phyloP scores from a whole-genome alignment of 352 stramenopile species.

The Elongisporangium undulatum region DNA sequence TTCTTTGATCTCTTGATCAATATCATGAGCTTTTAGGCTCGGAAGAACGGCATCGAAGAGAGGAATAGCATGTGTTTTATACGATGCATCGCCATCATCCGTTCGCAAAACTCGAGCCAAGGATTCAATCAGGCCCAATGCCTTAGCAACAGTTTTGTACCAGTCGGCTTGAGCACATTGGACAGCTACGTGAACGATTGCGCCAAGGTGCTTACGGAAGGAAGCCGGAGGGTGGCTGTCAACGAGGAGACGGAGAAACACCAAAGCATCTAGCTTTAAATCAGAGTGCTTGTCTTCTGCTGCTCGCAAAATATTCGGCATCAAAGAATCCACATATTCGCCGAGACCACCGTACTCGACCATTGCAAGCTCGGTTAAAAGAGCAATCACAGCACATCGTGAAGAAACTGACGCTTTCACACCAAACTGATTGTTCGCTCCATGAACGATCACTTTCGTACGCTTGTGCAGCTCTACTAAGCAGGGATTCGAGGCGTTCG shows the following conservation, averaged over 20 bases:
- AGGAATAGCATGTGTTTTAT: slow-evolving; percentile 60
- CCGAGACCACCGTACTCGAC: slow-evolving; percentile 72
- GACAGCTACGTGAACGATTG: slow-evolving; percentile 87
- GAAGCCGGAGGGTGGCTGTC: slow-evolving; percentile 81
- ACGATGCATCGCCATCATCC: slow-evolving; percentile 21
- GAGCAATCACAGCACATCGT: slow-evolving; percentile 75
- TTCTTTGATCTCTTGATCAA: slow-evolving; percentile 99
- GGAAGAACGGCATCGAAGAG: slow-evolving; percentile 93
- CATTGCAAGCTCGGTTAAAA: slow-evolving; percentile 82
- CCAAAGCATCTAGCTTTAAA: slow-evolving; percentile 94
- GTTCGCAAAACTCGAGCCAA: slow-evolving; percentile 83
- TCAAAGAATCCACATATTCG: slow-evolving; percentile 61
- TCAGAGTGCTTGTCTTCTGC: slow-evolving; percentile 91
- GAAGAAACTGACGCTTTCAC: slow-evolving; percentile 72
- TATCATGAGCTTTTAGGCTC: slow-evolving; percentile 94
- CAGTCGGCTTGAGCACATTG: slow-evolving; percentile 93
- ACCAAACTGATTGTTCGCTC: slow-evolving; percentile 79
- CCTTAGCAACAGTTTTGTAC: slow-evolving; percentile 98
- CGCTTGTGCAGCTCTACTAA: slow-evolving; percentile 53
- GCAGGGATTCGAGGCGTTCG: slow-evolving; percentile 30
- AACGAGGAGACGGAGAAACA: slow-evolving; percentile 92
- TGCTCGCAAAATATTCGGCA: slow-evolving; percentile 83
- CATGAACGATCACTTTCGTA: slow-evolving; percentile 64
- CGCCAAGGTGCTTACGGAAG: slow-evolving; percentile 75
- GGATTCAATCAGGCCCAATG: slow-evolving; percentile 90